These are phyloP conservation scores for Cystobasidiaceae sp. DNA, from an alignment of 1,284 basidiomycete species.

Conservation along the genomic window DNA sequence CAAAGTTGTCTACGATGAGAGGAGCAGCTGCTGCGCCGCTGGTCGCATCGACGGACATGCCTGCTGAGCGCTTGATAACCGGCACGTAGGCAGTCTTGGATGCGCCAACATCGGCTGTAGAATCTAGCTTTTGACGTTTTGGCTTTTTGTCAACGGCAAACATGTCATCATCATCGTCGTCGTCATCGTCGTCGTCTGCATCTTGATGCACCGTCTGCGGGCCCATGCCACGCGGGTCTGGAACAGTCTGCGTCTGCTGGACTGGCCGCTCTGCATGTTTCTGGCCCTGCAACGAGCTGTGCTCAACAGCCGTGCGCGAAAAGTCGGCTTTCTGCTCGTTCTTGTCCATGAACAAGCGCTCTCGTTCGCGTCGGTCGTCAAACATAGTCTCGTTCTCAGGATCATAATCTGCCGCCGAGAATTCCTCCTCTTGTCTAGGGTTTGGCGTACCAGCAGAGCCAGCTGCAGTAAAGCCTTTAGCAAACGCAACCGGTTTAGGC, in stretches of 20 bases:
- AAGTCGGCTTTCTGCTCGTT: conserved; percentile 11
- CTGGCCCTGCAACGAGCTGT: not conserved
- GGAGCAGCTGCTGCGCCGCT: conserved; percentile 17
- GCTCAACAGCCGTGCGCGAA: not conserved
- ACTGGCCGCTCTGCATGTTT: not conserved
- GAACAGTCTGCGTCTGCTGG: conserved; percentile 35
- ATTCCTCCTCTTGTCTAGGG: not conserved
- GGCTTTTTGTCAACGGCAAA: conserved; percentile 61
- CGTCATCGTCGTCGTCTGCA: conserved; percentile 60
- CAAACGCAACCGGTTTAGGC: too few relatives aligned
- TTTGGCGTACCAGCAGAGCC: too few relatives aligned
- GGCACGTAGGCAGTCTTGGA: conserved; percentile 30
- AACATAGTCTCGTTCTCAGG: conserved; percentile 18
- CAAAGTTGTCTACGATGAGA: conserved; percentile 53
- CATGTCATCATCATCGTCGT: conserved; percentile 72
- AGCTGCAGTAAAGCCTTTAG: too few relatives aligned
- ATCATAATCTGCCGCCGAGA: conserved; percentile 27
- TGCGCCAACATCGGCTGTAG: conserved; percentile 21
- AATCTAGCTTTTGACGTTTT: conserved; percentile 54
- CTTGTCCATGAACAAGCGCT: conserved; percentile 17
- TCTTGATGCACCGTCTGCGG: conserved; percentile 49
- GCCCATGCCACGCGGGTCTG: too few relatives aligned
- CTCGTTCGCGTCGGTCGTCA: conserved; percentile 25
- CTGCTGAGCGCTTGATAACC: conserved; percentile 33
- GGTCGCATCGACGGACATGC: not conserved